Percentiles rank a stretch among this genome's conserved stretches.
These are phyloP conservation scores for bread wheat (Triticum aestivum) DNA, from an alignment of 176 grass and related monocot species.

Conservation along the genomic window IWGSC_CS_RefSeq_v2.1 NC_057803.1:6024314-6024813, in stretches of 20 bases:
- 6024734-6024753: constrained; percentile 48
- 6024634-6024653: constrained; percentile 46
- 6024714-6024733: constrained; percentile 72
- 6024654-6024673: constrained; percentile 76
- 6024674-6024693: constrained; percentile 57
- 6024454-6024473: constrained; percentile 71
- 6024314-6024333: no score
- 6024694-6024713: constrained; percentile 66
- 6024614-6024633: constrained; percentile 17
- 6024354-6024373: no score
- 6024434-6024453: not conserved
- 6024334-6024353: no score
- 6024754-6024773: no score
- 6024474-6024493: constrained; percentile 86
- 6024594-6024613: not conserved
- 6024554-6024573: constrained; percentile 4
- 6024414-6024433: no score
- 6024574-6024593: not conserved
- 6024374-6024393: no score
- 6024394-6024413: no score
- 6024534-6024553: constrained; percentile 89
- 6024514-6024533: constrained; percentile 55
- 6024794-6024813: no score
- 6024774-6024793: no score
- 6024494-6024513: constrained; percentile 16